Percentiles rank a stretch among this genome's conserved stretches.
Conservation (phyloP, 257 asterid genomes). For the Scutellaria minor region DNA sequence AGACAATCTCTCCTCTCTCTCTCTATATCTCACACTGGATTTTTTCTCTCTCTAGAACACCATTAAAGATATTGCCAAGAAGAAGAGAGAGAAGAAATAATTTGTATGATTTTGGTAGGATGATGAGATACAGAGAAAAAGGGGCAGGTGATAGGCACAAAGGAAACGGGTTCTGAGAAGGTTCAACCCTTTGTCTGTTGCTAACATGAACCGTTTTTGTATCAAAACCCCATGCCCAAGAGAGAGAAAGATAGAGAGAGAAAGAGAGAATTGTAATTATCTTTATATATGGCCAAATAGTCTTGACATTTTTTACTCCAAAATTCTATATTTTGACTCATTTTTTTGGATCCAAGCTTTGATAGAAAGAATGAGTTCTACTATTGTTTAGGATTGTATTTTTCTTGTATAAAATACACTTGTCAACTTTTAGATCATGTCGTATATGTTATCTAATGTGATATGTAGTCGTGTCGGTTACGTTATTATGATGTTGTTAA, state of each 20-base stretch:
- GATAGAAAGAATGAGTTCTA: too few relatives aligned
- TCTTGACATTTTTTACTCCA: not conserved
- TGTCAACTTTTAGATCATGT: too few relatives aligned
- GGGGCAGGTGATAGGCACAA: slow-evolving; percentile 59
- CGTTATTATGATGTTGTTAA: too few relatives aligned
- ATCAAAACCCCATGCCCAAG: slow-evolving; percentile 11
- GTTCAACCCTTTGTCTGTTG: slow-evolving; percentile 38
- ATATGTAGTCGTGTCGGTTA: not conserved
- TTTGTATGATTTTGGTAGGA: slow-evolving; percentile 25
- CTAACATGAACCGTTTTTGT: slow-evolving; percentile 36
- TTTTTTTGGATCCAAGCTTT: not conserved
- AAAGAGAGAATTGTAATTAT: not conserved
- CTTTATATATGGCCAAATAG: not conserved
- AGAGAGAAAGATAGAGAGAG: not conserved
- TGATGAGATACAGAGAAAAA: slow-evolving; percentile 3
- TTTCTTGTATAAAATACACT: too few relatives aligned
- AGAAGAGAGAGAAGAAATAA: slow-evolving; percentile 17
- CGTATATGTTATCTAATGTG: not conserved
- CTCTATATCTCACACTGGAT: slow-evolving; percentile 32
- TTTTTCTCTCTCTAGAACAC: slow-evolving; percentile 33
- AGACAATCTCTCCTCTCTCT: slow-evolving; percentile 39
- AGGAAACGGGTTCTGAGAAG: slow-evolving; percentile 45
- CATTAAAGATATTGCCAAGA: slow-evolving; percentile 36
- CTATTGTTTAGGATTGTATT: not conserved
- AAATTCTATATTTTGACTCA: slow-evolving; percentile 5